These are phyloP conservation scores for Nicotiana tomentosiformis DNA, from an alignment of 257 asterid genomes.

Conservation along the genomic window DNA sequence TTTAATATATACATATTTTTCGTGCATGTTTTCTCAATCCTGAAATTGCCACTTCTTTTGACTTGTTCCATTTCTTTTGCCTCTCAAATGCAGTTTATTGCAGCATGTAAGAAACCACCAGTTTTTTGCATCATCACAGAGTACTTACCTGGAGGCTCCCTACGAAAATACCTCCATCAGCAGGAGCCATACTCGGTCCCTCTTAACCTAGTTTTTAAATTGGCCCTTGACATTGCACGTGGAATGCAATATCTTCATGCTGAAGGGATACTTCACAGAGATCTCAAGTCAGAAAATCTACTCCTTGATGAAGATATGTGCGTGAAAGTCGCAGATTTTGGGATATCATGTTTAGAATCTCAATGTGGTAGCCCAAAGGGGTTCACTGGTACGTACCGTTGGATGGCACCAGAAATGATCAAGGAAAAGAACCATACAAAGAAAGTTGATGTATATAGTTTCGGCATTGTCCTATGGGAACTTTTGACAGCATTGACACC, in stretches of 20 bases:
- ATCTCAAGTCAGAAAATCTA: constrained; percentile 88
- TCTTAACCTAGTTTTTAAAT: constrained; percentile 55
- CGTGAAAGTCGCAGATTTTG: constrained; percentile 93
- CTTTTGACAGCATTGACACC: constrained; percentile 89
- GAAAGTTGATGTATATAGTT: constrained; percentile 93
- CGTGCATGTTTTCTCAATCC: background rate
- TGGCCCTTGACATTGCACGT: constrained; percentile 79
- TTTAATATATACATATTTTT: too few relatives aligned
- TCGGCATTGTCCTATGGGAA: constrained; percentile 90
- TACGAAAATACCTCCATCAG: constrained; percentile 86
- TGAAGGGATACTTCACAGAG: constrained; percentile 88
- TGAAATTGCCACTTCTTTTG: background rate
- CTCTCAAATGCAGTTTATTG: constrained; percentile 60
- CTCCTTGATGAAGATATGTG: constrained; percentile 81
- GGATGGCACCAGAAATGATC: constrained; percentile 99
- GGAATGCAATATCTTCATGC: constrained; percentile 95
- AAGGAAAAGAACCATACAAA: constrained; percentile 84
- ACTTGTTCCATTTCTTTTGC: constrained; percentile 6
- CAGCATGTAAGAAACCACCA: constrained; percentile 93
- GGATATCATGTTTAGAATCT: constrained; percentile 87
- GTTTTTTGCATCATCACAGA: constrained; percentile 93
- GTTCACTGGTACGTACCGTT: constrained; percentile 91
- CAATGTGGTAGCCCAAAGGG: constrained; percentile 95
- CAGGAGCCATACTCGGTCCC: constrained; percentile 88
- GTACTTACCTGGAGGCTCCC: constrained; percentile 89